Base-by-base conservation (phyloP, 345 rosid species). In the Gossypium stocksii region DNA sequence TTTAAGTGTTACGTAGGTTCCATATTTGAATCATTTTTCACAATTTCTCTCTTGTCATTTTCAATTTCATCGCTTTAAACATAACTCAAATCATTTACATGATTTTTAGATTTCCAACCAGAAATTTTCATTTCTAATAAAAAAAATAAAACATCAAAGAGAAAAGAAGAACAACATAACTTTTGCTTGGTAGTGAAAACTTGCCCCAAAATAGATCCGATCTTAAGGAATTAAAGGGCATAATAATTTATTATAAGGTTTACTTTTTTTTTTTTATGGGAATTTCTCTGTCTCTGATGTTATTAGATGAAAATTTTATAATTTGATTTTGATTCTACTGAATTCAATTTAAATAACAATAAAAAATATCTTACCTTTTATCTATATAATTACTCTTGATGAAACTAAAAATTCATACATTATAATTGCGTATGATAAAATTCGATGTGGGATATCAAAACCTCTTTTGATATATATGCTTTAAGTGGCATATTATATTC, bases 201-300 rank as follows among this genome's bases (percentile, higher is more conserved):
- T 17, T 52, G 57, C 57, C 57, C 20, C 8, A 16, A 51, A 17
- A 53, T 9, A 53, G 57, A 17, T 53, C 22, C n/a, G 5, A 34
- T 34, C 7, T 17, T 6, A 20, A n/a, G 44, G 52, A 15, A 13
- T 34, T 34, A 34, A 34, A 12, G 13, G 10, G 23, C 29, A 34
- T 11, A 29, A 49, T 49, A 62, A 62, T 27, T 48, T 62, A 46
- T 12, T 63, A 34, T 11, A 70, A 46, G 7, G 8, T 25, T 8
- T 13, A 4, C 67, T 46, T 76, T 60, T 20, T 76, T 60, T 20
- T 68, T 19, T 76, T 49, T 6, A 20, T 12, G 19, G 74, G 70
- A 34, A 68, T 34, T 51, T 22, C 29, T 45, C 49, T 73, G 56
- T 51, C 66, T 71, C 71, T 27, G 51, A 49, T 23, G 22, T 22